These are phyloP conservation scores for Blastobotrys proliferans DNA, from an alignment of 1,139 yeast species.

Conservation along the genomic window DNA sequence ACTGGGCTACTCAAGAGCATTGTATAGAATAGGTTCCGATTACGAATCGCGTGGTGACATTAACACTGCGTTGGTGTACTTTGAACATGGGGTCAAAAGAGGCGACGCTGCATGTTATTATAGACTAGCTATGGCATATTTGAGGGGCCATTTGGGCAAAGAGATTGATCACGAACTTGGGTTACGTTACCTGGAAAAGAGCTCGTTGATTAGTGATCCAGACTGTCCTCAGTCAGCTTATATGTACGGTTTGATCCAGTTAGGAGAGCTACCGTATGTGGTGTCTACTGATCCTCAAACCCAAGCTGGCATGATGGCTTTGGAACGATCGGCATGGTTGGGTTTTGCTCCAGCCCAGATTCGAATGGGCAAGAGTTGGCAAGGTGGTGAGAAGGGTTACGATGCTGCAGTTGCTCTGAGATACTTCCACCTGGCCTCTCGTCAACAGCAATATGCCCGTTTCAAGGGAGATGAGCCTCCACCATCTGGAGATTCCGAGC, in stretches of 20 bases:
- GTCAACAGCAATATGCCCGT: slow-evolving; percentile 33
- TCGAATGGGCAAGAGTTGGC: slow-evolving; percentile 41
- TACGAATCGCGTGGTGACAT: slow-evolving; percentile 33
- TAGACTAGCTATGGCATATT: slow-evolving; percentile 35
- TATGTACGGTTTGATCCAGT: slow-evolving; percentile 34
- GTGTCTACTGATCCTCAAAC: slow-evolving; percentile 11
- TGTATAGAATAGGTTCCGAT: slow-evolving; percentile 36
- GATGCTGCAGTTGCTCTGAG: slow-evolving; percentile 38
- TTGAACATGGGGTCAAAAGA: slow-evolving; percentile 33
- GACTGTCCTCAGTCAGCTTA: slow-evolving; percentile 40
- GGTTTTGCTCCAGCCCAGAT: slow-evolving; percentile 40
- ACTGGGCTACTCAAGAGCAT: slow-evolving; percentile 33
- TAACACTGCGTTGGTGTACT: slow-evolving; percentile 30
- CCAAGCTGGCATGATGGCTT: slow-evolving; percentile 30
- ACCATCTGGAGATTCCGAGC: slow-evolving; percentile 17
- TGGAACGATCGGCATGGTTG: slow-evolving; percentile 37
- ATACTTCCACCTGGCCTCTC: slow-evolving; percentile 38
- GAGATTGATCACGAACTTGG: slow-evolving; percentile 28
- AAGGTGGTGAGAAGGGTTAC: slow-evolving; percentile 35
- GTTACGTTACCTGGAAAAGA: slow-evolving; percentile 28
- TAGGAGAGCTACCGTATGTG: slow-evolving; percentile 33
- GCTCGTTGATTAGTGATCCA: slow-evolving; percentile 33
- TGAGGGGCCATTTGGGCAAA: slow-evolving; percentile 35
- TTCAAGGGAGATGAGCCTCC: slow-evolving; percentile 20
- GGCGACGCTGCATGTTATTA: slow-evolving; percentile 37